Evolutionary conservation across 148 eudicot species (phyloP).

Genomic region (Limonium bicolor): DNA sequence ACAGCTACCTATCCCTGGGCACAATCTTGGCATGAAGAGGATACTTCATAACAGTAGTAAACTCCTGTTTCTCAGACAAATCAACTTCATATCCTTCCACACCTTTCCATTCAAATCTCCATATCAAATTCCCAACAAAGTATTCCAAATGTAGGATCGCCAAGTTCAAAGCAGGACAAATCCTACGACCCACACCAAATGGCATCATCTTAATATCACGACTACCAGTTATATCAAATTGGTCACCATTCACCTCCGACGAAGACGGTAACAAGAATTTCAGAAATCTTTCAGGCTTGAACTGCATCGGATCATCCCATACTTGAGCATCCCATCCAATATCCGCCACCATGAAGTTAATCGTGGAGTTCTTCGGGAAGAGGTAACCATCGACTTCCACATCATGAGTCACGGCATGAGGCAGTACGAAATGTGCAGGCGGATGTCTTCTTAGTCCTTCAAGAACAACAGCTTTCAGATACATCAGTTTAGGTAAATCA

Average conservation of each 20-base stretch:
- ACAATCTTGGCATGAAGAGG: slow-evolving; percentile 26
- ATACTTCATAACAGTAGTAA: slow-evolving; percentile 47
- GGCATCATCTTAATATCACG: slow-evolving; percentile 82
- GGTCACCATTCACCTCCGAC: too few species aligned
- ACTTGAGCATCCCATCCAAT: slow-evolving; percentile 50
- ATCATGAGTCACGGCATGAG: slow-evolving; percentile 35
- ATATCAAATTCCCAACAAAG: slow-evolving; percentile 52
- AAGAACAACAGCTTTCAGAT: slow-evolving; percentile 50
- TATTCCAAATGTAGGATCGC: slow-evolving; percentile 61
- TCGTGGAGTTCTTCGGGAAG: slow-evolving; percentile 24
- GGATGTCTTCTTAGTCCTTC: slow-evolving; percentile 70
- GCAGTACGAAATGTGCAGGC: slow-evolving; percentile 48
- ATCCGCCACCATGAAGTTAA: slow-evolving; percentile 55
- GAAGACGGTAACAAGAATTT: too few species aligned
- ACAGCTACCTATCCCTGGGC: slow-evolving; percentile 28
- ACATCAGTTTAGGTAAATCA: slow-evolving; percentile 22
- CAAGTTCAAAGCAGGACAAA: slow-evolving; percentile 38
- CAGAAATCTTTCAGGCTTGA: slow-evolving; percentile 49
- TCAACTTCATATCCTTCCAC: slow-evolving; percentile 31
- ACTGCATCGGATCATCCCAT: slow-evolving; percentile 45
- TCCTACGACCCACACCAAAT: slow-evolving; percentile 56
- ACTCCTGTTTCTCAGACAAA: slow-evolving; percentile 42
- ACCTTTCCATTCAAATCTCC: slow-evolving; percentile 44
- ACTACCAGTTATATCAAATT: slow-evolving; percentile 44
- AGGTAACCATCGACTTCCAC: slow-evolving; percentile 36